A percentile compares a stretch with the other conserved stretches of the same genome.
phyloP scores from a whole-genome alignment of 306 rosid species.

The Gynostemma pentaphyllum region DNA sequence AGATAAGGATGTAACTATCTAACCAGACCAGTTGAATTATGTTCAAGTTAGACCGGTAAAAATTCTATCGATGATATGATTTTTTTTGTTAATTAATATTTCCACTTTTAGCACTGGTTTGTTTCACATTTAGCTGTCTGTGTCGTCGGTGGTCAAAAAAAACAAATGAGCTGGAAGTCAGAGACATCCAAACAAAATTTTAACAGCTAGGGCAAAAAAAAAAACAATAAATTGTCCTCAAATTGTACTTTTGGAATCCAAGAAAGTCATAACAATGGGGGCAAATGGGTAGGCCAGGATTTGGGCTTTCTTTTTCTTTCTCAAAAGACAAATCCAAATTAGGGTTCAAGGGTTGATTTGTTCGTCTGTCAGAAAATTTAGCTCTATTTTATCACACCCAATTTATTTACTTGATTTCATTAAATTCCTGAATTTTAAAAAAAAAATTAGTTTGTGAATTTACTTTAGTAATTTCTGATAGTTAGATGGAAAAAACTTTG shows the following conservation, averaged over 20 bases:
- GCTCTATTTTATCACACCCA: neutral
- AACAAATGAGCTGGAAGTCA: slow-evolving; percentile 9
- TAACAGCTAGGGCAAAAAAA: slow-evolving; percentile 3
- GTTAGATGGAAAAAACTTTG: no score
- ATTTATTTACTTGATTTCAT: neutral
- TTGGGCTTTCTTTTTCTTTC: neutral
- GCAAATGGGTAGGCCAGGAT: slow-evolving; percentile 1
- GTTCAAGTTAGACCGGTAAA: no score
- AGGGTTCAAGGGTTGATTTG: neutral
- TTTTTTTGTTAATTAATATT: neutral
- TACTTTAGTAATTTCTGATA: no score
- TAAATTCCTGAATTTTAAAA: no score
- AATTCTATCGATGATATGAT: no score
- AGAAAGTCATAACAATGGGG: neutral
- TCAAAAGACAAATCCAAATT: slow-evolving; percentile 6
- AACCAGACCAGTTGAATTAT: no score
- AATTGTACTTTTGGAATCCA: neutral
- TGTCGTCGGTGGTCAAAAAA: slow-evolving; percentile 7
- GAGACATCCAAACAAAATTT: neutral
- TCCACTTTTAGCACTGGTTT: neutral
- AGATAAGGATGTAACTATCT: no score
- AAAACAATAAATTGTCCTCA: neutral
- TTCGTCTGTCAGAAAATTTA: neutral
- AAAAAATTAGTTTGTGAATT: no score
- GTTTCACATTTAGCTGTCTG: neutral